phyloP scores from a whole-genome alignment of 2,329 filamentous ascomycete genomes.

The Neospermospora avenae region DNA sequence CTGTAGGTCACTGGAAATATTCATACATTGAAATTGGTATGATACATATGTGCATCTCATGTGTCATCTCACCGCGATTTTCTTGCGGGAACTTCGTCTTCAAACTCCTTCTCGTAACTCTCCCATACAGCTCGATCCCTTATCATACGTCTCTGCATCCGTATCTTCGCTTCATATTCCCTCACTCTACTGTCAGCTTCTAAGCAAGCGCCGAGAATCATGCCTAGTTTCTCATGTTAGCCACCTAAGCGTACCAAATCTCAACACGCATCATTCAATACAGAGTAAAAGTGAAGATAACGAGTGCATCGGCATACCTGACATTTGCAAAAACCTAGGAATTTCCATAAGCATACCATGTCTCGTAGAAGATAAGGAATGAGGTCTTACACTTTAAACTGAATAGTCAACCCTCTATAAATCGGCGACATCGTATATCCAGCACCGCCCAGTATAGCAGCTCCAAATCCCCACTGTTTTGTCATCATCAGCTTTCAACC shows the following conservation, averaged over 20 bases:
- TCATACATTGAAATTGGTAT: not conserved
- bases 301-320: slow-evolving; percentile 41
- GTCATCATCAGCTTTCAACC: slow-evolving; percentile 10
- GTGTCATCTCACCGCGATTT: slow-evolving; percentile 16
- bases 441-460: slow-evolving; percentile 57
- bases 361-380: not conserved
- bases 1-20: not conserved
- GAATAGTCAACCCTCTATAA: slow-evolving; percentile 68
- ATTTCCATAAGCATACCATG: not conserved
- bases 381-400: slow-evolving; percentile 66
- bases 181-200: slow-evolving; percentile 69
- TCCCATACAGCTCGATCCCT: slow-evolving; percentile 68
- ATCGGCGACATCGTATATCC: slow-evolving; percentile 66
- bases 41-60: not conserved
- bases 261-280: not conserved
- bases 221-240: slow-evolving; percentile 36
- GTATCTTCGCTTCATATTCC: slow-evolving; percentile 62
- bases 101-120: slow-evolving; percentile 57
- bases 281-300: too few relatives aligned
- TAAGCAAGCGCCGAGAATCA: slow-evolving; percentile 75
- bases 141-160: slow-evolving; percentile 60
- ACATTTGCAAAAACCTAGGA: slow-evolving; percentile 74
- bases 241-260: not conserved
- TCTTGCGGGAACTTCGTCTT: slow-evolving; percentile 17
- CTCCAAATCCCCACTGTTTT: slow-evolving; percentile 65